phyloP scores from a whole-genome alignment of 345 rosid species.

The Lepidium didymum region DNA sequence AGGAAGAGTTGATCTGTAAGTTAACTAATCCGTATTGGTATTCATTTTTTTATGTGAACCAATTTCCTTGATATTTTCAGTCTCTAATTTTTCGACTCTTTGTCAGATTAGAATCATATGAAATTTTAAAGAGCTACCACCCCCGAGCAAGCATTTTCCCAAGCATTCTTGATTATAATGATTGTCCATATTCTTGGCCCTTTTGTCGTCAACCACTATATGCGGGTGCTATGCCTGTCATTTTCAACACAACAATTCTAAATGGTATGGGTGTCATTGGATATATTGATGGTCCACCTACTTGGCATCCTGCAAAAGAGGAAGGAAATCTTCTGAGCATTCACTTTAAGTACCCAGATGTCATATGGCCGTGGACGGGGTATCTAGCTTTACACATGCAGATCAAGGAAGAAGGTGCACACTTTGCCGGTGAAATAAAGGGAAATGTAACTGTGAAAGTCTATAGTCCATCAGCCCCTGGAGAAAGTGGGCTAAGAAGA shows the following conservation, averaged over 20 bases:
- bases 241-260: conserved; percentile 80
- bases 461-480: conserved; percentile 72
- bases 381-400: conserved; percentile 95
- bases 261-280: conserved; percentile 98
- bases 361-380: conserved; percentile 99
- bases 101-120: conserved; percentile 96
- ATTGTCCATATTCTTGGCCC: conserved; percentile 99
- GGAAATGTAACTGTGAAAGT: conserved; percentile 71
- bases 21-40: conserved; percentile 6
- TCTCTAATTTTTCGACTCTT: conserved; percentile 30
- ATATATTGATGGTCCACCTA: conserved; percentile 69
- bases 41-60: conserved; percentile 5
- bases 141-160: conserved; percentile 98
- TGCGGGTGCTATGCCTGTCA: conserved; percentile 95
- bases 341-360: conserved; percentile 72
- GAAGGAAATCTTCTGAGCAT: conserved; percentile 85
- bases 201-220: conserved; percentile 94
- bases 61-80: background rate
- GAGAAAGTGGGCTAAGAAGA: conserved; percentile 52
- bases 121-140: conserved; percentile 78
- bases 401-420: conserved; percentile 93
- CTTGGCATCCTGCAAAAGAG: conserved; percentile 83
- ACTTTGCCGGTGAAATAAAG: conserved; percentile 72
- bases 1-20: conserved; percentile 95
- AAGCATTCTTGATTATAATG: conserved; percentile 63